Base-by-base conservation (phyloP, 495 filamentous ascomycete species). In the Hyaloscypha bicolor region DNA sequence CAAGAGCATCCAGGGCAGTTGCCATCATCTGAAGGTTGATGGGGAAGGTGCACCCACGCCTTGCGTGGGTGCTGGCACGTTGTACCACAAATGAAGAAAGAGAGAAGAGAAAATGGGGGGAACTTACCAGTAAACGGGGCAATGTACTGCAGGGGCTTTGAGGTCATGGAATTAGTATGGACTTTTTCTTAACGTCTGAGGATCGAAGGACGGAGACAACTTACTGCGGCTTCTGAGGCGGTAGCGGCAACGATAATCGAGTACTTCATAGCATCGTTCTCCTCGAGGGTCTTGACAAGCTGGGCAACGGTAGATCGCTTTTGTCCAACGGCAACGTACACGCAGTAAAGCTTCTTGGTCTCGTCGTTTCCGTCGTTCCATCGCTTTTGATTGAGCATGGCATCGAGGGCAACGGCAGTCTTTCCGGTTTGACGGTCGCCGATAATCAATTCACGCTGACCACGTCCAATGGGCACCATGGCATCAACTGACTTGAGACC, bases 261-360 rank as follows among this genome's bases (percentile, higher is more conserved):
- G 90, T 99, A 99, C 86, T 98, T 97, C 94, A 99, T 96, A 77
- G 96, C 91, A 72, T 98, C 93, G 80, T 99, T 97, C 90, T 99
- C 94, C 87, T 98, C 96, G 68, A 99, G 91, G 69, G 95, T 98
- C 88, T 98, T 92, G 84, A 99, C 95, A 76, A 99, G 88, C 87
- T 99, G 95, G 75, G 95, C 95, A 73, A 99, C 94, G 68, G 95
- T 99, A 71, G 95, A 99, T 83, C 95, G 93, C 88, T 99, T 99
- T 88, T 99, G 95, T 75, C 95, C 95, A 76, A 99, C 88, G 78
- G 95, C 95, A 77, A 98, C 95, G 87, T 99, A 99, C 81, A 99
- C 85, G 81, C 94, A 97, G 90, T 97, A 99, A 60, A 99, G 93
- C 88, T 99, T 99, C 89, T 97, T 92, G 75, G 78, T 83, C 89